These are phyloP conservation scores for Zygotorulaspora chibaensis DNA, from an alignment of 805 yeast genomes.

Conservation along the genomic window DNA sequence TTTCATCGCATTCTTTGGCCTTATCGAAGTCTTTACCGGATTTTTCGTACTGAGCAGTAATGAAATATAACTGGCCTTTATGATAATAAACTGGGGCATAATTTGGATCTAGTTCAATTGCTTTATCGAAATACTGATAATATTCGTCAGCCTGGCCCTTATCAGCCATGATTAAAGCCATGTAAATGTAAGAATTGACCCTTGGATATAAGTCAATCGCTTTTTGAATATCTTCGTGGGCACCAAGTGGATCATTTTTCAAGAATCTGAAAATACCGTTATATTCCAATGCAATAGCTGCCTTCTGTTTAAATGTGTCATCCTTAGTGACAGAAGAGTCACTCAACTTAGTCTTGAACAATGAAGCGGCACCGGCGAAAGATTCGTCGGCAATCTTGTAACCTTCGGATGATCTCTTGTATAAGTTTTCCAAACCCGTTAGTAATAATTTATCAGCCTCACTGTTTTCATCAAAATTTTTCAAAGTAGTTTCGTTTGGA, in stretches of 20 bases:
- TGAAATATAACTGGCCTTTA: conserved; percentile 85
- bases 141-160: conserved; percentile 64
- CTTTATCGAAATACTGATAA: conserved; percentile 67
- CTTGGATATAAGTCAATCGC: conserved; percentile 68
- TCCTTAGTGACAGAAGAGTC: conserved; percentile 20
- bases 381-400: conserved; percentile 37
- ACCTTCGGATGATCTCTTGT: conserved; percentile 40
- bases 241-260: conserved; percentile 63
- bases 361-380: conserved; percentile 55
- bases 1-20: conserved; percentile 68
- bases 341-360: conserved; percentile 35
- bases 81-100: conserved; percentile 88
- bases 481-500: conserved; percentile 48
- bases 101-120: conserved; percentile 61
- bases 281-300: conserved; percentile 78
- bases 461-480: conserved; percentile 47
- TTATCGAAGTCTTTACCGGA: conserved; percentile 74
- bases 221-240: conserved; percentile 58
- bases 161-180: conserved; percentile 82
- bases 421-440: conserved; percentile 58
- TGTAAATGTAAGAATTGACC: conserved; percentile 74
- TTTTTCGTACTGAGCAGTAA: conserved; percentile 65
- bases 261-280: conserved; percentile 79
- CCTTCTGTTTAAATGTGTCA: conserved; percentile 33
- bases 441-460: conserved; percentile 62